phyloP scores from a whole-genome alignment of 495 filamentous ascomycete genomes.

The Aspergillus campestris region DNA sequence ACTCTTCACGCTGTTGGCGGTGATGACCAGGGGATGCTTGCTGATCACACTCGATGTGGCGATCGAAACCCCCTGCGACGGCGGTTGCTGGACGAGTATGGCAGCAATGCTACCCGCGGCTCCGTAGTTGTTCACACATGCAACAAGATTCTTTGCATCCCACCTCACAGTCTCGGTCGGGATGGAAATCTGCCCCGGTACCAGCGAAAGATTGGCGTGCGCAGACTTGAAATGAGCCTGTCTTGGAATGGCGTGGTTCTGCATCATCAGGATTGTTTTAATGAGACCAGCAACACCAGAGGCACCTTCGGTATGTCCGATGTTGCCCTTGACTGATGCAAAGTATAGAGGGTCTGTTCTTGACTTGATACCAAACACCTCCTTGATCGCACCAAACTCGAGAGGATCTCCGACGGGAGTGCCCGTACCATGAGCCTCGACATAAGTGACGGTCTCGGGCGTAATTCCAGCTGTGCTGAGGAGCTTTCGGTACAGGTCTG shows the following conservation, averaged over 20 bases:
- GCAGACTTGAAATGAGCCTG: slow-evolving; percentile 30
- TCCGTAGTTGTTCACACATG: slow-evolving; percentile 44
- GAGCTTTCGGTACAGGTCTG: slow-evolving; percentile 14
- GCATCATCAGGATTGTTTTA: slow-evolving; percentile 39
- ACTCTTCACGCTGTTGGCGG: too few species aligned
- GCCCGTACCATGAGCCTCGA: slow-evolving; percentile 23
- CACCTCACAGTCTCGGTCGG: slow-evolving; percentile 15
- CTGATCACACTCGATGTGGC: neutral
- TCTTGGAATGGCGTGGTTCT: slow-evolving; percentile 22
- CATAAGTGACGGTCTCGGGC: slow-evolving; percentile 9
- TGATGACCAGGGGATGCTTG: too few species aligned
- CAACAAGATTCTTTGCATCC: slow-evolving; percentile 14
- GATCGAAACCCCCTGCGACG: neutral
- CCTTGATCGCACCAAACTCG: slow-evolving; percentile 24
- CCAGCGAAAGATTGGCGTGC: slow-evolving; percentile 34
- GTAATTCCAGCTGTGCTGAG: slow-evolving; percentile 3
- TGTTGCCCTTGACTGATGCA: slow-evolving; percentile 39
- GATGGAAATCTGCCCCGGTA: slow-evolving; percentile 29
- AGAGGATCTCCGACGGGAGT: slow-evolving; percentile 37
- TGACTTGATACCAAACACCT: slow-evolving; percentile 18
- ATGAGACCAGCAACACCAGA: slow-evolving; percentile 38
- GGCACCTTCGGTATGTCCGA: slow-evolving; percentile 41
- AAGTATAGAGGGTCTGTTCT: slow-evolving; percentile 15
- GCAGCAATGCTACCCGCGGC: slow-evolving; percentile 42
- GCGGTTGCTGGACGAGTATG: slow-evolving; percentile 22